Conservation (phyloP, 2,329 filamentous ascomycete species). For the Paraconiothyrium sp. region DNA sequence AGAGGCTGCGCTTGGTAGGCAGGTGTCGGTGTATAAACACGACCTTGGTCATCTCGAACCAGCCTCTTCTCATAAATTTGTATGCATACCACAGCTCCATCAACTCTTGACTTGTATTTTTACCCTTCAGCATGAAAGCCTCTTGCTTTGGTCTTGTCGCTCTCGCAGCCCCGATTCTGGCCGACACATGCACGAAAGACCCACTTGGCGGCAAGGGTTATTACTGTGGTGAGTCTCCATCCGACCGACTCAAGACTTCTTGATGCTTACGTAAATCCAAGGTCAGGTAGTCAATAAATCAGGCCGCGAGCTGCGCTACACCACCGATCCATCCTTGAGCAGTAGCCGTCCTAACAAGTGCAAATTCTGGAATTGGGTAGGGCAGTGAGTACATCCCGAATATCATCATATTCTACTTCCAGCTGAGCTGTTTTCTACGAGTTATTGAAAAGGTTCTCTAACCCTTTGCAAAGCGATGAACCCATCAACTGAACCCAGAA, state of each 20-base stretch:
- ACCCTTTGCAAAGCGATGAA: background rate
- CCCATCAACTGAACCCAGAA: background rate
- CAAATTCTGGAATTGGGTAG: background rate
- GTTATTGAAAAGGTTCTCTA: background rate
- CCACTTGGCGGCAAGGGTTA: background rate
- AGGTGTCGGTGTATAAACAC: background rate
- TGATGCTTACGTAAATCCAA: background rate
- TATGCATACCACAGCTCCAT: background rate
- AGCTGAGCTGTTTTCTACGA: background rate
- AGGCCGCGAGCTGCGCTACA: background rate
- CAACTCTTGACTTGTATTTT: background rate
- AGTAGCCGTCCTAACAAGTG: background rate
- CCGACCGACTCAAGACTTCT: no score
- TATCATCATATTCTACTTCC: background rate
- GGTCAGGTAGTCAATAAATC: background rate
- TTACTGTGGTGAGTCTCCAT: background rate
- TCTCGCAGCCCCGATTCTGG: background rate
- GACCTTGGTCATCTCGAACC: background rate
- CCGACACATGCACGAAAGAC: background rate
- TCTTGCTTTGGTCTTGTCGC: background rate
- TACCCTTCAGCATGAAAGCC: background rate
- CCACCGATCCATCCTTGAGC: background rate
- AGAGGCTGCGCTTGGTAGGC: background rate
- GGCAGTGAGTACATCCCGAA: background rate
- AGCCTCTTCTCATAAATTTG: background rate